Conservation (phyloP, 306 rosid species). For the Cucurbita pepo region DNA sequence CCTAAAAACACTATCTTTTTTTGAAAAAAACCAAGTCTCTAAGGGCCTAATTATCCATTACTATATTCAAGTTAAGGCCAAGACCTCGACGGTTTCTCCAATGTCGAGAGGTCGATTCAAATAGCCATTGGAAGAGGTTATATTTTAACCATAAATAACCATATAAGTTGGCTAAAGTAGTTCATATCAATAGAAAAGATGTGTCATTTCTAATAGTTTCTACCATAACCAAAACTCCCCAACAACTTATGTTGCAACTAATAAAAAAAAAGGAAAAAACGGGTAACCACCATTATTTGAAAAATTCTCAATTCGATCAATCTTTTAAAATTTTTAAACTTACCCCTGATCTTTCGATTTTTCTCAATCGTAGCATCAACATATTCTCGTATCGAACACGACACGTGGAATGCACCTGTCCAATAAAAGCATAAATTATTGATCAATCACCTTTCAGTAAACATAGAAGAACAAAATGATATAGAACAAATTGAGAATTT, state of each 20-base stretch:
- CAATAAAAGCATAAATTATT: not conserved
- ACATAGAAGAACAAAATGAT: not conserved
- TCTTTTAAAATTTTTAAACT: not conserved
- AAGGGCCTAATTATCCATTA: too few relatives aligned
- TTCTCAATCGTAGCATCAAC: not conserved
- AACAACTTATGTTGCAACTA: not conserved
- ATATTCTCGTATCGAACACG: too few relatives aligned
- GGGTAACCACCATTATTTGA: too few relatives aligned
- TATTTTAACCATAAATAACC: too few relatives aligned
- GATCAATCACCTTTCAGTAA: not conserved
- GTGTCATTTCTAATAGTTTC: too few relatives aligned
- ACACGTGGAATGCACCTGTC: not conserved
- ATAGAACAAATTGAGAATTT: not conserved
- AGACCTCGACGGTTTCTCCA: too few relatives aligned
- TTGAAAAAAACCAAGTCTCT: too few relatives aligned
- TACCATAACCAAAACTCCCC: not conserved
- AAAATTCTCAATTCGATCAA: not conserved
- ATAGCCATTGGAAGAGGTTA: too few relatives aligned
- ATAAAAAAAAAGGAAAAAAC: not conserved
- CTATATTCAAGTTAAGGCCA: too few relatives aligned
- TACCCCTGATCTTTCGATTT: not conserved
- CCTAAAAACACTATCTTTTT: too few relatives aligned
- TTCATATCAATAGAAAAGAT: not conserved
- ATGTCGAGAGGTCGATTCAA: too few relatives aligned
- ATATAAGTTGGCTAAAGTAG: not conserved